Evolutionary conservation across 495 filamentous ascomycete genomes (phyloP).

Genomic region (Penicillium dipodomyicola): DNA sequence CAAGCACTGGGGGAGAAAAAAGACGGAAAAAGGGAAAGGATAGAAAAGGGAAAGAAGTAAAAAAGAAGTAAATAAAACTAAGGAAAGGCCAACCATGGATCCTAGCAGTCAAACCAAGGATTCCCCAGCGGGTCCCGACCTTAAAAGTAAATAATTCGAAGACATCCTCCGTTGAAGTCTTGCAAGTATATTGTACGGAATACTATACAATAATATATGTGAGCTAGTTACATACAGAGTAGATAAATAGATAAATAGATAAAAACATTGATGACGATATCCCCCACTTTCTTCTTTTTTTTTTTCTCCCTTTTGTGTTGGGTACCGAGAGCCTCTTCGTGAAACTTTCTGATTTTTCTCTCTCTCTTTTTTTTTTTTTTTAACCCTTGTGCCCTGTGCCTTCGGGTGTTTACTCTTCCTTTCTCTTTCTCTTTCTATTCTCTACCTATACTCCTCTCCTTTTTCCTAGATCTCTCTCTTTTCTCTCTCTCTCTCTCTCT

Average conservation of each 20-base stretch:
- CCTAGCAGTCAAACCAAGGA: conserved; percentile 13
- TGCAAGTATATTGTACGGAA: background rate
- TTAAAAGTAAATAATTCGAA: conserved; percentile 4
- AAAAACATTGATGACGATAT: conserved; percentile 11
- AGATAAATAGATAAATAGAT: background rate
- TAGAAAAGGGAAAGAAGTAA: background rate
- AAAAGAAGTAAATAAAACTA: conserved; percentile 6
- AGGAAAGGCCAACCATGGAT: conserved; percentile 5
- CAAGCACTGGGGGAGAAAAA: background rate
- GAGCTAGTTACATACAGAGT: background rate
- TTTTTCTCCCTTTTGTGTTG: conserved; percentile 20
- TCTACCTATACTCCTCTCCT: conserved; percentile 13
- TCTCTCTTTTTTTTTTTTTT: conserved; percentile 7
- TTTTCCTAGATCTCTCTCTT: background rate
- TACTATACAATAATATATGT: background rate
- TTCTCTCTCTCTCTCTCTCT: too few species aligned
- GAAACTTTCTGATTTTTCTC: conserved; percentile 17
- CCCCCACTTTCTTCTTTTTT: conserved; percentile 10
- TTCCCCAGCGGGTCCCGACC: conserved; percentile 17
- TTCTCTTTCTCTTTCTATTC: conserved; percentile 10
- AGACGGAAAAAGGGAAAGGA: background rate
- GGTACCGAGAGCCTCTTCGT: conserved; percentile 31
- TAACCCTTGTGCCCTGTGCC: conserved; percentile 8
- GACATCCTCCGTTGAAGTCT: too few species aligned
- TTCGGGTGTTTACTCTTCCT: conserved; percentile 1